Evolutionary conservation across 2,329 filamentous ascomycete genomes (phyloP).

Genomic region (Colletotrichum limetticola): DNA sequence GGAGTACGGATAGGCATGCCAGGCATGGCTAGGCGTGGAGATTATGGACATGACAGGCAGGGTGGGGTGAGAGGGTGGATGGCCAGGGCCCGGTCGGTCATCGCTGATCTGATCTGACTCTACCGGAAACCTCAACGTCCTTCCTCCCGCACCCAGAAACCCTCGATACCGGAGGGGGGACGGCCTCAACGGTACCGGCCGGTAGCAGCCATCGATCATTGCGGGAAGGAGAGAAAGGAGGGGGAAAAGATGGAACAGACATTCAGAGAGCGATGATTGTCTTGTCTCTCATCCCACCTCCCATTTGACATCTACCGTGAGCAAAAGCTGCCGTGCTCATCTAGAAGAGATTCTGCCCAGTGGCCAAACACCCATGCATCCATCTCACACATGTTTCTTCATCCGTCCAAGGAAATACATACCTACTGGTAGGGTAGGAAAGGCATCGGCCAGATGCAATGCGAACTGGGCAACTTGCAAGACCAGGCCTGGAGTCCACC

Average conservation of each 20-base stretch:
- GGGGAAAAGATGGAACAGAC: background rate
- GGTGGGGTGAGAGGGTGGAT: background rate
- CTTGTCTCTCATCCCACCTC: background rate
- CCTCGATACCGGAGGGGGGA: slow-evolving; percentile 1
- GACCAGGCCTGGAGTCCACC: background rate
- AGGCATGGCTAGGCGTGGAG: background rate
- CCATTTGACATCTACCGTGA: background rate
- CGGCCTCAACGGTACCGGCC: slow-evolving; percentile 14
- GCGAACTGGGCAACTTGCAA: background rate
- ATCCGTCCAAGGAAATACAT: background rate
- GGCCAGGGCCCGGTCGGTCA: slow-evolving; percentile 14
- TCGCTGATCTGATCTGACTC: slow-evolving; percentile 25
- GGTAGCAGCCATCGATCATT: slow-evolving; percentile 13
- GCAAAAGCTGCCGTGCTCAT: background rate
- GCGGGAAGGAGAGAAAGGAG: background rate
- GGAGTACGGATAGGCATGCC: background rate
- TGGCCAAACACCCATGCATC: background rate
- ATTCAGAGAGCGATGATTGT: background rate
- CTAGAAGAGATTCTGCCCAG: background rate
- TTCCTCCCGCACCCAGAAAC: slow-evolving; percentile 9
- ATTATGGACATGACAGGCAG: background rate
- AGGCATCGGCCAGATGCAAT: background rate
- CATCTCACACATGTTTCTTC: background rate
- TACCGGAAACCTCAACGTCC: slow-evolving; percentile 32
- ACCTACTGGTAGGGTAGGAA: too few species aligned